Evolutionary conservation across 2,329 filamentous ascomycete genomes (phyloP), one percentile per base, ranked within the genome.

Genomic region (Fusarium praegraminearum): DNA sequence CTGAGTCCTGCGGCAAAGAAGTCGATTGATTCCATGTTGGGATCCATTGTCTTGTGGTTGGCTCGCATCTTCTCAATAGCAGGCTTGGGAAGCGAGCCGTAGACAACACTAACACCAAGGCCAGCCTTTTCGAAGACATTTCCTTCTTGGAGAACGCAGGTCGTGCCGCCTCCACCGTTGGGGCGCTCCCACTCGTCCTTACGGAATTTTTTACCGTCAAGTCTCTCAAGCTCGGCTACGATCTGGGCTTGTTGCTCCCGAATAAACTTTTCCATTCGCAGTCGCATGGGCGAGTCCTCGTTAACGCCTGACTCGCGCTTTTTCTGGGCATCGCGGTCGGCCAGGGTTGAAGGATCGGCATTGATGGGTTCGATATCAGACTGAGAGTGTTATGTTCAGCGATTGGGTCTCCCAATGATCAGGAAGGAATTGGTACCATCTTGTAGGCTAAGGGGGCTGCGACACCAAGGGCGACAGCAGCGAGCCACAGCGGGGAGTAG

Each of bases 91-190:
- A 99, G 86, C 49, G 90, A 92, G 65, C 96, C 96, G 78, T 99
- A 98, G 51, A 99, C 96, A 66, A 98, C 90, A 60, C 93, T 97
- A 76, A 95, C 94, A 77, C 97, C 97, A 63, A 98, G 94, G 32
- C 96, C 96, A 45, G 93, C 96, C 83, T 99, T 99, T 80, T 99
- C 96, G 76, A 99, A 99, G 52, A 98, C 93, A 67, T 97, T 95
- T 72, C 96, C 94, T 71, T 98, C 94, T 80, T 99, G 96, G 20
- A 99, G 85, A 40, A 99, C 94, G 80, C 94, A 97, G 18, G 93
- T 97, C 74, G 95, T 94, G 70, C 96, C 96, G 58, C 96, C 96
- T 43, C 96, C 96, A 56, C 96, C 96, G 77, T 94, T 90, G 61
- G 92, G 90, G 53, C 96, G 90, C 66, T 89, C 86, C 96, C 96